Evolutionary conservation across 1,284 basidiomycete genomes (phyloP).

Genomic region (Boletus sp.): DNA sequence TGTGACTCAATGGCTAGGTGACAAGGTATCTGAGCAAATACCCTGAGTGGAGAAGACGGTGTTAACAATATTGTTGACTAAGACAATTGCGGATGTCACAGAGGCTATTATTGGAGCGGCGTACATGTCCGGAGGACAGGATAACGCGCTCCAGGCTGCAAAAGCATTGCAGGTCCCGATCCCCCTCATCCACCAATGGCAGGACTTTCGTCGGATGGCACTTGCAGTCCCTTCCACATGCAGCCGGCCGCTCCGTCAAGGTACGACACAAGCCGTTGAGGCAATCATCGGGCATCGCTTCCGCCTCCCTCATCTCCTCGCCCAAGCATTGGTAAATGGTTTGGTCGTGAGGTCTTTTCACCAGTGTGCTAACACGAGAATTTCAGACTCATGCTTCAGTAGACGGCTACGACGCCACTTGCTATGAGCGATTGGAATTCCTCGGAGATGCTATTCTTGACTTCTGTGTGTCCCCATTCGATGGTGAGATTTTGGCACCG

Average conservation of each 20-base stretch:
- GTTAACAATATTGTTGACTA: constrained; percentile 15
- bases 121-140: constrained; percentile 64
- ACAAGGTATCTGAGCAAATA: constrained; percentile 52
- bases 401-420: constrained; percentile 49
- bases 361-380: constrained; percentile 6
- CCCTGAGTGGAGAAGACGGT: constrained; percentile 4
- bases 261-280: constrained; percentile 55
- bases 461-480: constrained; percentile 50
- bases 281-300: constrained; percentile 59
- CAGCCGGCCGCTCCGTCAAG: constrained; percentile 40
- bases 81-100: constrained; percentile 78
- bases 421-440: constrained; percentile 75
- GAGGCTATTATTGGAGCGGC: constrained; percentile 81
- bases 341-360: neutral
- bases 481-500: constrained; percentile 1
- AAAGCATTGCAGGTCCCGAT: constrained; percentile 63
- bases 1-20: constrained; percentile 59
- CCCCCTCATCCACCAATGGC: constrained; percentile 59
- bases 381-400: constrained; percentile 61
- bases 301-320: constrained; percentile 55
- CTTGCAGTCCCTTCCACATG: constrained; percentile 40
- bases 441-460: constrained; percentile 80
- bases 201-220: constrained; percentile 58
- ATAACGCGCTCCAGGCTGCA: constrained; percentile 56
- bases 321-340: constrained; percentile 62